Conservation (phyloP, 2,329 filamentous ascomycete species). For the Magnaporthiopsis incrustans region DNA sequence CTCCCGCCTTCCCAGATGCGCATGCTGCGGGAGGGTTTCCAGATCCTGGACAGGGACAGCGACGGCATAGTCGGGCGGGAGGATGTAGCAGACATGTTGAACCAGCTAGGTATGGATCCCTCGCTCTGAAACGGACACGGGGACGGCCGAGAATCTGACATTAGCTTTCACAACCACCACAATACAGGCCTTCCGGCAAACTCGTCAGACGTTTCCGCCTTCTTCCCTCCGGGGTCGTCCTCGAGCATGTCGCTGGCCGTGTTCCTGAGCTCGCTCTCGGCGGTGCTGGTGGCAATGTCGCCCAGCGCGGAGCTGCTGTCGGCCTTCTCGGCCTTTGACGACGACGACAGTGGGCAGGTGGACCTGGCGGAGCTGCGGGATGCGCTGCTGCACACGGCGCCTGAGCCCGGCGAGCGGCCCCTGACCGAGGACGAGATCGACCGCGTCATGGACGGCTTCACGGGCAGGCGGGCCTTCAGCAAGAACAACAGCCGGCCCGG, state of each 20-base stretch:
- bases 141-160: not conserved
- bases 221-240: constrained; percentile 68
- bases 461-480: constrained; percentile 73
- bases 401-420: constrained; percentile 59
- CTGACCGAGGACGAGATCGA: constrained; percentile 72
- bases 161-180: not conserved
- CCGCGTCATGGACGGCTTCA: constrained; percentile 79
- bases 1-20: constrained; percentile 76
- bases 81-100: constrained; percentile 81
- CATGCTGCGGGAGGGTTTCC: constrained; percentile 85
- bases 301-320: constrained; percentile 73
- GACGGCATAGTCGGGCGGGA: constrained; percentile 75
- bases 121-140: not conserved
- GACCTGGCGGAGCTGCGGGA: constrained; percentile 76
- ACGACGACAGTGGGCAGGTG: constrained; percentile 89
- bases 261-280: constrained; percentile 77
- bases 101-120: constrained; percentile 58
- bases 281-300: constrained; percentile 65
- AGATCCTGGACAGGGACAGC: constrained; percentile 83
- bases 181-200: constrained; percentile 62
- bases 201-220: constrained; percentile 62
- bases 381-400: constrained; percentile 72
- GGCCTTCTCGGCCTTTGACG: constrained; percentile 91
- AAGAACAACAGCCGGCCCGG: constrained; percentile 45
- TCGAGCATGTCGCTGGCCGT: constrained; percentile 74